Evolutionary conservation across 2,329 filamentous ascomycete species (phyloP), one percentile per base, ranked within the genome.

Genomic region (Penicillium olsonii): DNA sequence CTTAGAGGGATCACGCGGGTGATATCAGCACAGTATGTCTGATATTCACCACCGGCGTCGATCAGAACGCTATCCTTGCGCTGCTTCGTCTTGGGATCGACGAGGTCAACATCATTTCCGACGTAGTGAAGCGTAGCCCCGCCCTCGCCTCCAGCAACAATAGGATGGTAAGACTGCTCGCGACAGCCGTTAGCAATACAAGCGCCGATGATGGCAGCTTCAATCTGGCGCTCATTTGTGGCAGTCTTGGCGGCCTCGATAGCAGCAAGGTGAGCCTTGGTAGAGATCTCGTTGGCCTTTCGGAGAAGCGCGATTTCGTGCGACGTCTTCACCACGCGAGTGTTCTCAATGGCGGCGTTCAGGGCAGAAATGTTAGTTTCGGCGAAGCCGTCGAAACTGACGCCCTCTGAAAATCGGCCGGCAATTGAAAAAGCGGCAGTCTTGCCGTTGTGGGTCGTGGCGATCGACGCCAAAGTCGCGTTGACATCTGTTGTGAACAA

Each of bases 81-180:
- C 46, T 63, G 50, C 27, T 70, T 62, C 2, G 69, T 71, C 3
- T 22, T 43, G 2, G 59, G 51, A 20, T 85, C 84, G 2, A 74
- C 73, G 15, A 97, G 80, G 1, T 84, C 72, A 60, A 87, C 81
- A 62, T 95, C 80, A 67, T 99, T 97, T 45, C 81, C 83, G 37
- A 82, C 81, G 69, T 99, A 99, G 71, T 99, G 94, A 34, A 97
- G 76, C 0, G 88, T 92, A 12, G 87, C 85, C 5, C 88, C 91
- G 64, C 94, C 94, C n/a, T 78, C 67, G 1, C 92, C 92, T 1
- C 87, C 84, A 2, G 88, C 92, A 38, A 89, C 90, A 60, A 99
- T 96, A n/a, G 91, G 82, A 39, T 86, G 83, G 67, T 99, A 99
- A 0, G 92, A 85, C 74, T 95, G 89, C 42, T 83, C 77, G 55